phyloP scores from a whole-genome alignment of 2,329 filamentous ascomycete species.

The Colletotrichum cereale region DNA sequence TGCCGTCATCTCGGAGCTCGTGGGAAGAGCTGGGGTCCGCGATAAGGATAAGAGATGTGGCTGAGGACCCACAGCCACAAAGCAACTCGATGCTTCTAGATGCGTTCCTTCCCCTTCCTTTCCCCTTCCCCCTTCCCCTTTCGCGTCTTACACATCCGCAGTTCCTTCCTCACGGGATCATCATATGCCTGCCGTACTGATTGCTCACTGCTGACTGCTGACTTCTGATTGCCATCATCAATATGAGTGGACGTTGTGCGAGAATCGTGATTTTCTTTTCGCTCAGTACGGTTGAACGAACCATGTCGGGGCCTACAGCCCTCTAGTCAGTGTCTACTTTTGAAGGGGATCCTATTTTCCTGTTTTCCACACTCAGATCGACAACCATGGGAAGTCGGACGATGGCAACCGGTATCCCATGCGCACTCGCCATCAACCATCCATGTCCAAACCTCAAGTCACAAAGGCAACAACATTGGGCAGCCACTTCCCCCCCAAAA shows the following conservation, averaged over 20 bases:
- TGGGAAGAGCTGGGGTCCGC: neutral
- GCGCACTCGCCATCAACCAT: neutral
- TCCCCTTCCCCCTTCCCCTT: too few relatives aligned
- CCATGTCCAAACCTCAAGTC: neutral
- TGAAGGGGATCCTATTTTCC: neutral
- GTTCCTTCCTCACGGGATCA: neutral
- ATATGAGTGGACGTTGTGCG: neutral
- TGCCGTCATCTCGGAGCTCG: conserved; percentile 26
- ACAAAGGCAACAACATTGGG: neutral
- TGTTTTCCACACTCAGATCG: neutral
- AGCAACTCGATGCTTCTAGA: neutral
- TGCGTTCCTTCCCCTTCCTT: neutral
- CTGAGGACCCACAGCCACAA: conserved; percentile 11
- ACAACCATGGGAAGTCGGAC: neutral
- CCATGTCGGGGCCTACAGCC: neutral
- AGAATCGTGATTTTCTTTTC: neutral
- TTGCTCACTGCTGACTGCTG: too few relatives aligned
- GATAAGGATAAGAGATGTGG: conserved; percentile 37
- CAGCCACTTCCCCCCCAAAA: neutral
- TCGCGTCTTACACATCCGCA: neutral
- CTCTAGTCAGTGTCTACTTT: neutral
- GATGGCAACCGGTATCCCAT: neutral
- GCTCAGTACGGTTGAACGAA: neutral
- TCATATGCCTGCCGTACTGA: neutral
- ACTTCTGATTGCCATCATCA: too few relatives aligned